These are phyloP conservation scores for Ganoderma boninense DNA, from an alignment of 1,284 basidiomycete genomes.

Conservation along the genomic window DNA sequence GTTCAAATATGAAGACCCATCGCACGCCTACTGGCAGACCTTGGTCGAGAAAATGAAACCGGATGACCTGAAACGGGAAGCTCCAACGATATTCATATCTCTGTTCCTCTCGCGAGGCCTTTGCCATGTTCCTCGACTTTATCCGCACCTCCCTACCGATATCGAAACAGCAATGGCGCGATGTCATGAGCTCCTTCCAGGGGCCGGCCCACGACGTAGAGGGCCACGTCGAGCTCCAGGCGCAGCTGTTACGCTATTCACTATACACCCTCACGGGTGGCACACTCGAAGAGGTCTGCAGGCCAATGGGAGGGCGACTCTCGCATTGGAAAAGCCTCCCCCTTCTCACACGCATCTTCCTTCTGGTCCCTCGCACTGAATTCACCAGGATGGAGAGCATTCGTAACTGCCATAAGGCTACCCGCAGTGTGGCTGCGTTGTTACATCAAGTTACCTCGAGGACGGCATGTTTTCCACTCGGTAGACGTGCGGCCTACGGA, in stretches of 20 bases:
- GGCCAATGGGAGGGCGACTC: conserved; percentile 31
- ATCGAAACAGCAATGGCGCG: conserved; percentile 37
- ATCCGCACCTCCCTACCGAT: conserved; percentile 45
- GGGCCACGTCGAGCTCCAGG: conserved; percentile 22
- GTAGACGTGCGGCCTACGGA: conserved; percentile 47
- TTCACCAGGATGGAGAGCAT: conserved; percentile 15
- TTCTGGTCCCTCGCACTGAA: conserved; percentile 22
- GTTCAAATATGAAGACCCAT: conserved; percentile 51
- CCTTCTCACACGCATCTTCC: conserved; percentile 36
- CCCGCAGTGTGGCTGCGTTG: conserved; percentile 42
- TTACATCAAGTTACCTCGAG: conserved; percentile 35
- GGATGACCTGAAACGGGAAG: conserved; percentile 20
- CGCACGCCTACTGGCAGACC: conserved; percentile 1
- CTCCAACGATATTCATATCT: conserved; percentile 21
- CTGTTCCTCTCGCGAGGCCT: conserved; percentile 31
- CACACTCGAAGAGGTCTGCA: too few species aligned
- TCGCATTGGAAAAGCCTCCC: conserved; percentile 43
- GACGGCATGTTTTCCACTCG: conserved; percentile 39
- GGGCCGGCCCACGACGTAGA: conserved; percentile 41
- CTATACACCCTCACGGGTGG: conserved; percentile 36
- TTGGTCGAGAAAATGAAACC: conserved; percentile 24
- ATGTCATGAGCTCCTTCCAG: conserved; percentile 45
- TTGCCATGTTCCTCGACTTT: conserved; percentile 50
- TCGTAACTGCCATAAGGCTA: background rate
- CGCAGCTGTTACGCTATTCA: conserved; percentile 43